Base-by-base conservation (phyloP, 148 eudicot species). In the Rhododendron molle region DNA sequence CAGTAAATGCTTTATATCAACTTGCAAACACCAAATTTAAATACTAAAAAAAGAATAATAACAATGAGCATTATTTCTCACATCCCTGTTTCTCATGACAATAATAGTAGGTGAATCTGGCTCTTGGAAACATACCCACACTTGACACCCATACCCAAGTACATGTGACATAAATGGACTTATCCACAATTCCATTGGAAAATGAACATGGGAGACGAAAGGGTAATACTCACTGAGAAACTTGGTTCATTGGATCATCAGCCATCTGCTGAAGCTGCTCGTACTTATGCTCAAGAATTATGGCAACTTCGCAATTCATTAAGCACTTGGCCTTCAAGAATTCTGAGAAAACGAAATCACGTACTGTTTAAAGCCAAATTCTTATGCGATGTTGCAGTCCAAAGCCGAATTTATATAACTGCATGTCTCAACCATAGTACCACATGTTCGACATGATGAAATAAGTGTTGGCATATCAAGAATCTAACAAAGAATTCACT, bases 241-340 rank as follows among this genome's bases (percentile, higher is more conserved):
- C 85, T 79, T 93, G 96, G 86, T 93, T 94, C 84, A 90, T 78
- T 3, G 99, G 96, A 76, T 96, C 99, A 7, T 96, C 99, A 1
- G 94, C 89, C 89, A 93, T 85, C 84, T 90, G 94, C 83, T 96
- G 98, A 60, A 93, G 92, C 88, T 96, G 99, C 85, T 96, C 99
- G 40, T 92, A 91, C 80, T 92, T 93, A 81, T 88, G 96, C 36
- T 95, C 99, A 2, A 96, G 93, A 83, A 96, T 96, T 84, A 95
- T 84, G 20, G 99, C 65, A 32, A 96, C 99, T 89, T 96, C 99
- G 60, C 98, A 92, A 76, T 96, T 96, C 98, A 95, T 96, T 28
- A 96, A 77, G 85, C 99, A 96, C 89, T 96, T 96, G n/a, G 96
- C 99, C 89, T 96, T 96, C 71, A 96, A 85, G 89, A 96, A 96